Base-by-base conservation (phyloP, 1,284 basidiomycete species). In the Meira miltonrushii region DNA sequence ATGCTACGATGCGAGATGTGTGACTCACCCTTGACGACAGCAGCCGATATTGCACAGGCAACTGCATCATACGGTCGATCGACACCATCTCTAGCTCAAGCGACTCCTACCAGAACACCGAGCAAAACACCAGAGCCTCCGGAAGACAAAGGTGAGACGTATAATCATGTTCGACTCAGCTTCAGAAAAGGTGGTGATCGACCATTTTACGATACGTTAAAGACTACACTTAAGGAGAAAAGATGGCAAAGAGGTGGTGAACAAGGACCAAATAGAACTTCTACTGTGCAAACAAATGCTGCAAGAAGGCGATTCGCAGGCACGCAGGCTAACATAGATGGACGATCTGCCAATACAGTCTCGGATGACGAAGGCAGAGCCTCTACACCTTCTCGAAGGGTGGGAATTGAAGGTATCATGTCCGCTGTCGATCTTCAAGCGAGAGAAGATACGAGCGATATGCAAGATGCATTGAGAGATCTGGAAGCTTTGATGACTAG, bases 401-500 rank as follows among this genome's bases (percentile, higher is more conserved):
- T 51, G 0, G 57, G 54, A 25, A 59, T 53, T 55, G 49, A 60
- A 23, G 55, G 48, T 37, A 56, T 54, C 21, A 37, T 39, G n/a
- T 33, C 39, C 13, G 46, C 40, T n/a, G 39, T 40, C 39, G 25
- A 58, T 43, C 28, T 49, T 33, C 21, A 58, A 53, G 55, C 85
- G 87, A 76, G 82, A 83, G 19, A 85, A 85, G n/a, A 85, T 85
- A 3, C 83, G 54, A 84, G 83, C 7, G 83, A 86, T 64, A 86
- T 97, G 82, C 83, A 84, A 49, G 85, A 86, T 67, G 89, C 92
- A 0, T 83, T 98, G 53, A 83, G 86, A 67, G 94, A 97, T 74
- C 83, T 98, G 23, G 91, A 97, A 74, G 88, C 89, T 0, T 82
- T 98, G 44, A 93, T 90, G 88, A 82, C 88, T 54, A 90, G 92